These are phyloP conservation scores for Diospyros lotus DNA, from an alignment of 148 eudicot species.

Conservation along the genomic window DNA sequence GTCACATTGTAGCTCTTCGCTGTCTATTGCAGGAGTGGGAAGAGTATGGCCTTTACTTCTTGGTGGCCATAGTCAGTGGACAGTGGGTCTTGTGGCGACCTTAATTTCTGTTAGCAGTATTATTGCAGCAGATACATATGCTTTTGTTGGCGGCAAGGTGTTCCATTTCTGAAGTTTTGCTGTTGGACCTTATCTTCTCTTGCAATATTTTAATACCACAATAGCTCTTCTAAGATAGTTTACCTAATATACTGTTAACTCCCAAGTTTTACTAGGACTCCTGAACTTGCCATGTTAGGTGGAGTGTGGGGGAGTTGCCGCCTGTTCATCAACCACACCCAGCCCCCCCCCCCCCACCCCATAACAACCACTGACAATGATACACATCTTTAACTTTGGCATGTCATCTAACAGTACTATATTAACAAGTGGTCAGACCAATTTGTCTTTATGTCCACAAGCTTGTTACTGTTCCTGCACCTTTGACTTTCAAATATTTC, in stretches of 20 bases:
- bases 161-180: constrained; percentile 11
- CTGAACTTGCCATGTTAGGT: neutral
- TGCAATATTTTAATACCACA: constrained; percentile 3
- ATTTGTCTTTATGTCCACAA: neutral
- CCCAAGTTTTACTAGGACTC: neutral
- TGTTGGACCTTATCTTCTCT: neutral
- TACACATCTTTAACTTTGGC: neutral
- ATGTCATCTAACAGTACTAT: neutral
- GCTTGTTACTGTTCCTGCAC: neutral
- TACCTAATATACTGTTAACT: neutral
- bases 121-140: constrained; percentile 95
- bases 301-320: neutral
- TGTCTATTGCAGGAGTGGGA: constrained; percentile 50
- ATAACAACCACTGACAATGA: neutral
- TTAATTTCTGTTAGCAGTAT: constrained; percentile 79
- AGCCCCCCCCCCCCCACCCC: neutral
- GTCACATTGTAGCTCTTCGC: neutral
- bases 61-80: constrained; percentile 93
- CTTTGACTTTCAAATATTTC: neutral
- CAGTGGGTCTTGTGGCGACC: constrained; percentile 93
- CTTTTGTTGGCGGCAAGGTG: constrained; percentile 96
- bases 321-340: neutral
- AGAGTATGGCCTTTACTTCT: constrained; percentile 80
- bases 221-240: neutral
- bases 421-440: neutral